Evolutionary conservation across 805 yeast species (phyloP).

Genomic region (Scheffersomyces stipitis): DNA sequence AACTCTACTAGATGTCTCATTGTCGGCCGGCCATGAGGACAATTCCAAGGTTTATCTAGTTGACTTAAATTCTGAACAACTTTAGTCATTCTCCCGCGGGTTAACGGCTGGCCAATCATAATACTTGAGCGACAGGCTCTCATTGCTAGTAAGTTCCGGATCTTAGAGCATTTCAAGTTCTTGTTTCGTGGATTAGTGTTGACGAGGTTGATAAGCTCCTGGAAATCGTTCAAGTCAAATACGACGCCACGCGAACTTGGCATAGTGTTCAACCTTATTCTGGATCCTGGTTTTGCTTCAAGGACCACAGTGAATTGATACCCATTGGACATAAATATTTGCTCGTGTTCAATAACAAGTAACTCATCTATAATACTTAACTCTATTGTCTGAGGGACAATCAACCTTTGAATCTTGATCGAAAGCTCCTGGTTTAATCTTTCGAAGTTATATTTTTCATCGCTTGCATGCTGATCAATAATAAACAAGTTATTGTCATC

Average conservation of each 20-base stretch:
- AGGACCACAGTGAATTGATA: conserved; percentile 55
- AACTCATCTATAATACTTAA: conserved; percentile 79
- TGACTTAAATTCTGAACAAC: conserved; percentile 68
- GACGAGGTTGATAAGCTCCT: conserved; percentile 71
- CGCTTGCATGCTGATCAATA: conserved; percentile 97
- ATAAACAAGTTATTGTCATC: conserved; percentile 67
- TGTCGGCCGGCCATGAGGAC: conserved; percentile 98
- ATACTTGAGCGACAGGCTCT: conserved; percentile 92
- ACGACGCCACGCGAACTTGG: conserved; percentile 73
- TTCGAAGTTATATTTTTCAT: conserved; percentile 92
- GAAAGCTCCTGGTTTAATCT: conserved; percentile 56
- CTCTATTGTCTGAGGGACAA: conserved; percentile 57
- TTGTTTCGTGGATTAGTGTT: conserved; percentile 41
- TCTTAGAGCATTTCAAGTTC: conserved; percentile 65
- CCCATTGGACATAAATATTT: conserved; percentile 71
- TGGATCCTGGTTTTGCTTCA: conserved; percentile 53
- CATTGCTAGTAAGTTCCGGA: conserved; percentile 86
- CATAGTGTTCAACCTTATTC: conserved; percentile 56
- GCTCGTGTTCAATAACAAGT: conserved; percentile 58
- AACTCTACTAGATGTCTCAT: conserved; percentile 83
- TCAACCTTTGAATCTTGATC: conserved; percentile 61
- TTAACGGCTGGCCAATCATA: conserved; percentile 84
- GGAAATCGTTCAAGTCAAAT: conserved; percentile 68
- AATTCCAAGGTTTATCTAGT: conserved; percentile 92
- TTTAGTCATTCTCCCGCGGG: conserved; percentile 55